phyloP scores from a whole-genome alignment of 202 grass and related monocot species.

The Setaria viridis region DNA sequence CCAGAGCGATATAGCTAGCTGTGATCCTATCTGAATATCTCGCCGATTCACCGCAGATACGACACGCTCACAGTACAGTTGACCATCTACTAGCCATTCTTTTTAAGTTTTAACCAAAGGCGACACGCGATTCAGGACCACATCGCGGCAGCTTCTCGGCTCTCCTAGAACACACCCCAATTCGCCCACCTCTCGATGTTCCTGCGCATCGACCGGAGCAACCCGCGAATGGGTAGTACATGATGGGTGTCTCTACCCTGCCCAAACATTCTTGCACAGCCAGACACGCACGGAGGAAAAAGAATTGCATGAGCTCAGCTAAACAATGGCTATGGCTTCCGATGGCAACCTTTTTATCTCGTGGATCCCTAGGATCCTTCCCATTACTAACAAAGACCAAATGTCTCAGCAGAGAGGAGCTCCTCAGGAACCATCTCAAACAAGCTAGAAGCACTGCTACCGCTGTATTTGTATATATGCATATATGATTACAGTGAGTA shows the following conservation, averaged over 20 bases:
- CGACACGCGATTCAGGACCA: constrained; percentile 49
- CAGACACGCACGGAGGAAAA: neutral
- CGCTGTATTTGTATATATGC: neutral
- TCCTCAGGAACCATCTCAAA: neutral
- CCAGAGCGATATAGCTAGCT: constrained; percentile 6
- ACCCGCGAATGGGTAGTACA: neutral
- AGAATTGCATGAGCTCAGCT: neutral
- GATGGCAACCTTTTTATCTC: constrained; percentile 20
- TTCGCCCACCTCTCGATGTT: neutral
- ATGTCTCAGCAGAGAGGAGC: neutral
- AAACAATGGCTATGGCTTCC: neutral
- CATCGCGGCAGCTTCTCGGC: constrained; percentile 49
- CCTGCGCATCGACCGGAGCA: constrained; percentile 18
- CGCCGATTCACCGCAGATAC: constrained; percentile 28
- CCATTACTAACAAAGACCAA: constrained; percentile 43
- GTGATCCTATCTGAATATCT: constrained; percentile 29
- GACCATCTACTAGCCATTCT: neutral
- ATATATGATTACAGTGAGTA: constrained; percentile 2
- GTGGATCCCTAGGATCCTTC: constrained; percentile 57
- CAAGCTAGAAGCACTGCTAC: neutral
- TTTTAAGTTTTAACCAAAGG: constrained; percentile 1
- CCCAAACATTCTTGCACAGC: constrained; percentile 49
- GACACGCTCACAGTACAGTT: constrained; percentile 20
- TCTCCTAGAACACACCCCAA: constrained; percentile 24
- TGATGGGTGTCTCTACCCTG: constrained; percentile 39